Conservation (phyloP, 805 yeast species). For the Candida palmyrensis region DNA sequence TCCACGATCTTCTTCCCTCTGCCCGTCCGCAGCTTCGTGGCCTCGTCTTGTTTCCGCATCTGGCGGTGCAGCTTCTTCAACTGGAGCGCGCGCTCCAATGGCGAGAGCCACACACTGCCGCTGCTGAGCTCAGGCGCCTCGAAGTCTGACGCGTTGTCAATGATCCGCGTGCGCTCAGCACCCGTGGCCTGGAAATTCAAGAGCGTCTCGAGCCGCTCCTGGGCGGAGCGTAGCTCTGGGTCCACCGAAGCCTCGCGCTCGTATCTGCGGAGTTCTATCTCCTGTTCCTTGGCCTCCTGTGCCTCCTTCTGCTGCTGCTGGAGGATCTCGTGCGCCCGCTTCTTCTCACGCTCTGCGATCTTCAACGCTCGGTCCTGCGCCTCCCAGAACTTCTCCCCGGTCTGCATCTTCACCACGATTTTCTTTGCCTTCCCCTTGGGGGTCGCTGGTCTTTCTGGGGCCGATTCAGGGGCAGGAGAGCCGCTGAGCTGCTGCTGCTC, state of each 20-base stretch:
- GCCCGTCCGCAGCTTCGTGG: constrained; percentile 58
- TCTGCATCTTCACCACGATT: constrained; percentile 48
- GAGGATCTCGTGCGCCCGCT: constrained; percentile 16
- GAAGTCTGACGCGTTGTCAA: constrained; percentile 89
- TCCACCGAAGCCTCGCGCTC: constrained; percentile 39
- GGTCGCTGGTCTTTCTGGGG: not conserved
- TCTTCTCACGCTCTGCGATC: constrained; percentile 44
- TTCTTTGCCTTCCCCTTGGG: constrained; percentile 30
- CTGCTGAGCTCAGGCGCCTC: constrained; percentile 51
- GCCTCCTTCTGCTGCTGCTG: constrained; percentile 17
- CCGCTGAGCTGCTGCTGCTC: constrained; percentile 45
- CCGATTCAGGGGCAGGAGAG: not conserved
- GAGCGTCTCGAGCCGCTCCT: constrained; percentile 65
- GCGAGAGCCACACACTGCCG: constrained; percentile 76
- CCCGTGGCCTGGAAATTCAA: constrained; percentile 80
- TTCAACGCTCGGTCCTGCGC: constrained; percentile 65
- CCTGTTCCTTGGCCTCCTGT: constrained; percentile 36
- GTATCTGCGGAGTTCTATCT: constrained; percentile 40
- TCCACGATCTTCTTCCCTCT: constrained; percentile 71
- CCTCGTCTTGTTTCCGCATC: constrained; percentile 56
- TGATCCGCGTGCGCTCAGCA: constrained; percentile 84
- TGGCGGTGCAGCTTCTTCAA: constrained; percentile 81
- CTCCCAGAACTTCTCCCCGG: constrained; percentile 60
- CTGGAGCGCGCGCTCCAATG: constrained; percentile 80
- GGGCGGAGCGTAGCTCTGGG: constrained; percentile 63